Conservation (phyloP, 2,329 filamentous ascomycete genomes). For the Coniella lustricola region DNA sequence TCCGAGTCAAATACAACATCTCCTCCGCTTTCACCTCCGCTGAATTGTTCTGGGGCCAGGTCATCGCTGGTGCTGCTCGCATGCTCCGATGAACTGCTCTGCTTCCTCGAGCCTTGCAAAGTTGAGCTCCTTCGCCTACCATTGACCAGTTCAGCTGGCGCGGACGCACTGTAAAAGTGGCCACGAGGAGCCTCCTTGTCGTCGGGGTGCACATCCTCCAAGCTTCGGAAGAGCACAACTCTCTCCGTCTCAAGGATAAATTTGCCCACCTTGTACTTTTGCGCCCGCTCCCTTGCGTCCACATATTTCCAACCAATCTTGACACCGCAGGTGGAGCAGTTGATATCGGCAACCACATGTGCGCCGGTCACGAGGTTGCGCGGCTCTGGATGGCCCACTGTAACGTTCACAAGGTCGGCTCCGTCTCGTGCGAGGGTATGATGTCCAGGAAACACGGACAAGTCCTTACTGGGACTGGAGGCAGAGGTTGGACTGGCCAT, state of each 20-base stretch:
- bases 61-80: constrained; percentile 3
- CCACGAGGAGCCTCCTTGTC: constrained; percentile 8
- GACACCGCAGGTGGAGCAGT: constrained; percentile 46
- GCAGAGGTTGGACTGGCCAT: constrained; percentile 23
- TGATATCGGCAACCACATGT: constrained; percentile 59
- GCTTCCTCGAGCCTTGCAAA: constrained; percentile 14
- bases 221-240: constrained; percentile 44
- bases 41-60: constrained; percentile 16
- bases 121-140: constrained; percentile 12
- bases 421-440: constrained; percentile 13
- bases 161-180: constrained; percentile 17
- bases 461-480: constrained; percentile 10
- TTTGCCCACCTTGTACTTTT: constrained; percentile 63
- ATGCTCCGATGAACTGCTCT: constrained; percentile 9
- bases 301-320: constrained; percentile 64
- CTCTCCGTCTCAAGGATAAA: constrained; percentile 59
- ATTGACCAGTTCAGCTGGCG: constrained; percentile 1
- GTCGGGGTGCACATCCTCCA: constrained; percentile 38
- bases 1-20: constrained; percentile 53
- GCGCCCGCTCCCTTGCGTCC: constrained; percentile 50
- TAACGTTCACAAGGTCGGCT: constrained; percentile 45
- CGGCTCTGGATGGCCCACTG: constrained; percentile 45
- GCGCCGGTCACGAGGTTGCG: constrained; percentile 55
- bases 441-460: constrained; percentile 11
- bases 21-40: constrained; percentile 18